phyloP scores from a whole-genome alignment of 2,329 filamentous ascomycete genomes.

The Colletotrichum echinochloae region DNA sequence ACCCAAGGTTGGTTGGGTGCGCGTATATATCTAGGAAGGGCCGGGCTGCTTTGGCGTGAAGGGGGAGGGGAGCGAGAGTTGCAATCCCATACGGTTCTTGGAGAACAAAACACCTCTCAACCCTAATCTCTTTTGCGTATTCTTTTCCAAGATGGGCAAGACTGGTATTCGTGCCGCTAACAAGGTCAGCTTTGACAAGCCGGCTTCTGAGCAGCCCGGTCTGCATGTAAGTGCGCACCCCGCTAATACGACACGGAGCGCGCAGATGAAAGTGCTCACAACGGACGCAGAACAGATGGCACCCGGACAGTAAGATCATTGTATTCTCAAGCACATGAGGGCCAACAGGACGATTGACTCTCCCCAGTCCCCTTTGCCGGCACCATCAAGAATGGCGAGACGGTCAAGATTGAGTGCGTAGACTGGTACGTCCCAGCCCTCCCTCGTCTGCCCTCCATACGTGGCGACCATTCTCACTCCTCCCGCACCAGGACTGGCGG shows the following conservation, averaged over 20 bases:
- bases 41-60: neutral
- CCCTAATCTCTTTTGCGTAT: neutral
- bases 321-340: neutral
- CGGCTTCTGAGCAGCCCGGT: slow-evolving; percentile 75
- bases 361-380: slow-evolving; percentile 76
- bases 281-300: slow-evolving; percentile 82
- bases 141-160: slow-evolving; percentile 64
- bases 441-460: slow-evolving; percentile 28
- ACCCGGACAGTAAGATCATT: slow-evolving; percentile 78
- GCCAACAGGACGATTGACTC: slow-evolving; percentile 11
- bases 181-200: slow-evolving; percentile 79
- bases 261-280: neutral
- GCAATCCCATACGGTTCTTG: neutral
- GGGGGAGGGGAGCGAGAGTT: no score
- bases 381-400: slow-evolving; percentile 84
- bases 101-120: neutral
- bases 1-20: neutral
- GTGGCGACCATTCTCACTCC: slow-evolving; percentile 30
- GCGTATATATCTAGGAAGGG: slow-evolving; percentile 27
- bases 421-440: slow-evolving; percentile 70
- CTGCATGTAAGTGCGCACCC: slow-evolving; percentile 70
- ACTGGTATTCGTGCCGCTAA: slow-evolving; percentile 74
- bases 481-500: slow-evolving; percentile 69
- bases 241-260: neutral
- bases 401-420: slow-evolving; percentile 92